Conservation (phyloP, 2,329 filamentous ascomycete species). For the Cladobotryum mycophilum region DNA sequence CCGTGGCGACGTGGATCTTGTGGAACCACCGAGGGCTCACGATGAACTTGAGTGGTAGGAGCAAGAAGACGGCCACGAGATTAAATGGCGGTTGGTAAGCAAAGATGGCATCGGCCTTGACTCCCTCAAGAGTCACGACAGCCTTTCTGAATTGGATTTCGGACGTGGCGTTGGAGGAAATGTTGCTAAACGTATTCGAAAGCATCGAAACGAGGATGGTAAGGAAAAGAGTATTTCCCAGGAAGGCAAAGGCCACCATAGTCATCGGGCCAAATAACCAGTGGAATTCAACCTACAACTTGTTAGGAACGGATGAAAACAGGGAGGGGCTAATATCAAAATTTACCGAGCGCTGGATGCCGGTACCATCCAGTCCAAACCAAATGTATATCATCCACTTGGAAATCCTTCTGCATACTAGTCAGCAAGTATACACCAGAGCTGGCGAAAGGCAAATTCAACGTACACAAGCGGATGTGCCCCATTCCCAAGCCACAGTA, state of each 20-base stretch:
- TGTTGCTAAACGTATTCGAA: conserved; percentile 74
- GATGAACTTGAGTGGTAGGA: conserved; percentile 73
- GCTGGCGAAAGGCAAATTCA: too few relatives aligned
- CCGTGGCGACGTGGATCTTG: conserved; percentile 75
- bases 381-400: conserved; percentile 95
- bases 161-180: conserved; percentile 69
- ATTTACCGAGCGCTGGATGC: conserved; percentile 50
- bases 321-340: background rate
- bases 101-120: conserved; percentile 78
- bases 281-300: conserved; percentile 60
- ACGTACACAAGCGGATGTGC: conserved; percentile 50
- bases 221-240: conserved; percentile 83
- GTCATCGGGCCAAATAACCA: conserved; percentile 70
- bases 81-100: conserved; percentile 81
- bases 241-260: conserved; percentile 79
- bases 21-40: conserved; percentile 81
- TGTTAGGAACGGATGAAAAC: background rate
- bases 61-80: conserved; percentile 64
- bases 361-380: conserved; percentile 75
- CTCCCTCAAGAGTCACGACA: conserved; percentile 76
- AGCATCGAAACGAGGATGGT: conserved; percentile 85
- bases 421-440: background rate
- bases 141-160: conserved; percentile 79
- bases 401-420: conserved; percentile 52
- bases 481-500: conserved; percentile 70